These are phyloP conservation scores for Amanita subjunquillea DNA, from an alignment of 768 basidiomycete species.

Conservation along the genomic window DNA sequence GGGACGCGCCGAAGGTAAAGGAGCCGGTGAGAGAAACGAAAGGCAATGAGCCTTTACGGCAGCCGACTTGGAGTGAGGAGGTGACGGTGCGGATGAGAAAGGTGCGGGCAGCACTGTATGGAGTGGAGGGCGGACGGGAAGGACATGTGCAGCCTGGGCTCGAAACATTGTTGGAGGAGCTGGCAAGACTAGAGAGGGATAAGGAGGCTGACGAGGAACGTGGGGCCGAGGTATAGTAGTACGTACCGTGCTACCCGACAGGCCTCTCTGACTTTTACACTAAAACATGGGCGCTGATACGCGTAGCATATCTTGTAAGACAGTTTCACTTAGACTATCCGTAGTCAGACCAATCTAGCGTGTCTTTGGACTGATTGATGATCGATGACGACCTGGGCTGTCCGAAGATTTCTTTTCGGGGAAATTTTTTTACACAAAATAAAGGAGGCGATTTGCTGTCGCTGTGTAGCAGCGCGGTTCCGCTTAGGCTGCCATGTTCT, in stretches of 20 bases:
- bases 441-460: no score
- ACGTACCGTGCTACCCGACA: neutral
- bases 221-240: neutral
- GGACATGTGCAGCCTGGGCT: constrained; percentile 28
- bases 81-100: constrained; percentile 24
- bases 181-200: constrained; percentile 13
- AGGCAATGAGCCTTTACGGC: neutral
- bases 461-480: no score
- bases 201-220: constrained; percentile 11
- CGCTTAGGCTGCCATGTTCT: constrained; percentile 20
- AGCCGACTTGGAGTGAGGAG: constrained; percentile 18
- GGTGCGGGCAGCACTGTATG: constrained; percentile 45
- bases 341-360: no score
- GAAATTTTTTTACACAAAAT: no score
- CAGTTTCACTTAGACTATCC: no score
- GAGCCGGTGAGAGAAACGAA: constrained; percentile 20
- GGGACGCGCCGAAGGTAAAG: constrained; percentile 25
- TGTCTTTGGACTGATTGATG: no score
- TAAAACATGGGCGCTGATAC: no score
- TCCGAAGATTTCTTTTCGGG: no score
- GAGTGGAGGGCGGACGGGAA: constrained; percentile 22
- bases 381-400: no score
- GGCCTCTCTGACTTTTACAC: neutral
- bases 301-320: no score
- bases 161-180: constrained; percentile 33